A percentile compares a stretch with the other conserved stretches of the same genome.
These are phyloP conservation scores for Pseudomonodictys pantanalensis DNA, from an alignment of 495 filamentous ascomycete species.

Conservation along the genomic window DNA sequence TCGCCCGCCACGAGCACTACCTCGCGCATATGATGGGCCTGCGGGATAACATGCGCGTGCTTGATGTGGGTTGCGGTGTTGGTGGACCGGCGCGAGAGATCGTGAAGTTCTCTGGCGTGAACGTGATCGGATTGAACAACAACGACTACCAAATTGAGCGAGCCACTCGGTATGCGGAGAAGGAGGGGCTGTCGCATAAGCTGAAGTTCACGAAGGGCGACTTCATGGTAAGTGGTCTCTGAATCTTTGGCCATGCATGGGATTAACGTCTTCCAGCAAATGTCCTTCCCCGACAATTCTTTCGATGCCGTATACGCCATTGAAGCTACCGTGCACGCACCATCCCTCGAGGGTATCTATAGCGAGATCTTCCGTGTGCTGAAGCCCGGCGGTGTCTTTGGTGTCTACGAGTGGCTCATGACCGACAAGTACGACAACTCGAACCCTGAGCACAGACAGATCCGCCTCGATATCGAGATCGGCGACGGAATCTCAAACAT, in stretches of 20 bases:
- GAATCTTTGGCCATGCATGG: background rate
- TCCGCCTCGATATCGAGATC: slow-evolving; percentile 93
- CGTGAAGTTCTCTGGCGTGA: slow-evolving; percentile 86
- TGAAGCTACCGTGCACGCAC: slow-evolving; percentile 94
- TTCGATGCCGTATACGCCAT: slow-evolving; percentile 99
- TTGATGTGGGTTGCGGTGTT: slow-evolving; percentile 97
- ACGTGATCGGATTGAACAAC: slow-evolving; percentile 95
- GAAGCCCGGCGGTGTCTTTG: slow-evolving; percentile 94
- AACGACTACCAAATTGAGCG: slow-evolving; percentile 99
- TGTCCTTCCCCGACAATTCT: slow-evolving; percentile 85
- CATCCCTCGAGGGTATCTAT: slow-evolving; percentile 92
- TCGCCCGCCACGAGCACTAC: slow-evolving; percentile 98
- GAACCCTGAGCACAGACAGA: slow-evolving; percentile 81
- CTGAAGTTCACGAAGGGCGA: slow-evolving; percentile 91
- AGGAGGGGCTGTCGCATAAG: slow-evolving; percentile 78
- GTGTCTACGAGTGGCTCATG: slow-evolving; percentile 99
- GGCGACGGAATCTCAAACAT: slow-evolving; percentile 98
- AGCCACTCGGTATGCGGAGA: slow-evolving; percentile 77
- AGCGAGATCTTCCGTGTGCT: slow-evolving; percentile 90
- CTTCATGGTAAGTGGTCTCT: slow-evolving; percentile 69
- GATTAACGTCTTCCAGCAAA: slow-evolving; percentile 61
- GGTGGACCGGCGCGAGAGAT: slow-evolving; percentile 98
- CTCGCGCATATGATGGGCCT: slow-evolving; percentile 88
- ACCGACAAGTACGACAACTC: slow-evolving; percentile 91
- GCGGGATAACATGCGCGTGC: slow-evolving; percentile 79